These are phyloP conservation scores for Camellia oleifera DNA, from an alignment of 179 eudicot species.

Conservation along the genomic window DNA sequence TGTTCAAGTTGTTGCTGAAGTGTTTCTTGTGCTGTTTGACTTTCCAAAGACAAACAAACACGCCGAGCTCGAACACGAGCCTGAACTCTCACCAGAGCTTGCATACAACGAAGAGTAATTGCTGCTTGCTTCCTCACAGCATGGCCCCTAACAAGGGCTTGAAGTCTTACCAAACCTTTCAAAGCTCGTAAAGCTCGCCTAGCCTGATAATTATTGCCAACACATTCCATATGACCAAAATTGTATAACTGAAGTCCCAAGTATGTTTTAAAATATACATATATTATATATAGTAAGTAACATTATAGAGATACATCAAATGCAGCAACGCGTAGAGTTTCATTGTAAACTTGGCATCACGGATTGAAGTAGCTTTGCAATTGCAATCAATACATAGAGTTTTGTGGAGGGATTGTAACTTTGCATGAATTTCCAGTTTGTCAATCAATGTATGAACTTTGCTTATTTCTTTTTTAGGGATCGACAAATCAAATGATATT, in stretches of 20 bases:
- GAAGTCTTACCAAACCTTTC: slow-evolving; percentile 76
- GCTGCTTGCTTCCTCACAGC: slow-evolving; percentile 82
- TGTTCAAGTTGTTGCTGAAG: slow-evolving; percentile 44
- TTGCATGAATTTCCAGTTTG: no score
- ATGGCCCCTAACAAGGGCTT: slow-evolving; percentile 85
- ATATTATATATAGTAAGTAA: neutral
- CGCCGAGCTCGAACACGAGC: slow-evolving; percentile 73
- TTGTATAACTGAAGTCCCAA: neutral
- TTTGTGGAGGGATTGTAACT: no score
- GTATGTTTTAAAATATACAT: neutral
- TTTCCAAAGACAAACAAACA: slow-evolving; percentile 60
- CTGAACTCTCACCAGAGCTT: slow-evolving; percentile 77
- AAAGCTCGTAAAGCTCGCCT: slow-evolving; percentile 72
- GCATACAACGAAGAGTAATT: slow-evolving; percentile 68
- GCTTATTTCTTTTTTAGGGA: no score
- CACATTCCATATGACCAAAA: neutral
- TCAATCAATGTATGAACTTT: no score
- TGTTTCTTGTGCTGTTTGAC: slow-evolving; percentile 35
- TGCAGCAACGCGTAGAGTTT: neutral
- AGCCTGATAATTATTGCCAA: slow-evolving; percentile 43
- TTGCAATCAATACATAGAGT: neutral
- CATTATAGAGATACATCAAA: neutral
- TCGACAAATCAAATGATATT: no score
- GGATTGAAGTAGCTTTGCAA: neutral
- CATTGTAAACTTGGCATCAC: neutral